Evolutionary conservation across 352 stramenopile genomes (phyloP), one percentile per base, ranked within the genome.

Genomic region (Globisporangium canariense): DNA sequence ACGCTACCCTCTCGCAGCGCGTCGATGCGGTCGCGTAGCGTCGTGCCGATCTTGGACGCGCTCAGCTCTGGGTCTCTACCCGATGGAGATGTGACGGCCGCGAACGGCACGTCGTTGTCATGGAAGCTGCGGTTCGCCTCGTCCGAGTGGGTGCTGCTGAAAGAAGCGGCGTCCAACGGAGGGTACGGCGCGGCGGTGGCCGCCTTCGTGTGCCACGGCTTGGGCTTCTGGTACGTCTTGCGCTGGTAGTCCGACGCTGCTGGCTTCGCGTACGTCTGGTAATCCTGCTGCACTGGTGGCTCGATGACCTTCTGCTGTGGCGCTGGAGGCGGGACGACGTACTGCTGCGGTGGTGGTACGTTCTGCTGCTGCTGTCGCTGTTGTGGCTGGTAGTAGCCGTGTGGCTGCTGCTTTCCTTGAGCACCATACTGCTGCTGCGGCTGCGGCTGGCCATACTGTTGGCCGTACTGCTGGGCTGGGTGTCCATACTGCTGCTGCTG

Each of bases 21-120:
- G 38, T 89, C 77, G 45, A 91, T 91, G 18, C 79, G 77, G 51
- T 85, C 74, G 22, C 82, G 79, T 41, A 91, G 70, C 32, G 82
- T 89, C 13, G 34, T 60, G 18, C 56, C 43, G 60, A 68, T 38
- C 50, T 52, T 58, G 10, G 40, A 53, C 18, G 62, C 54, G 25
- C 18, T 56, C 30, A 52, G 36, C 9, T 34, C 28, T 28, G 43
- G 40, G 22, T 58, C 40, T 70, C 41, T 62, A 47, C 56, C 64
- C 13, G 47, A 32, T 58, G 72, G 66, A 54, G 59, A 64, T 28
- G 74, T 70, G 13, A 76, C 69, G 14, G 76, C 64, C 57, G 71
- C 65, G 34, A 70, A 62, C 28, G 67, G 34, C 53, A 58, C 60
- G 58, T 65, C 43, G 32, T 58, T 47, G 20, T 60, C 28, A 51